Evolutionary conservation across 371 early-diverging fungal species (phyloP).

Genomic region (Rhizopus arrhizus): DNA sequence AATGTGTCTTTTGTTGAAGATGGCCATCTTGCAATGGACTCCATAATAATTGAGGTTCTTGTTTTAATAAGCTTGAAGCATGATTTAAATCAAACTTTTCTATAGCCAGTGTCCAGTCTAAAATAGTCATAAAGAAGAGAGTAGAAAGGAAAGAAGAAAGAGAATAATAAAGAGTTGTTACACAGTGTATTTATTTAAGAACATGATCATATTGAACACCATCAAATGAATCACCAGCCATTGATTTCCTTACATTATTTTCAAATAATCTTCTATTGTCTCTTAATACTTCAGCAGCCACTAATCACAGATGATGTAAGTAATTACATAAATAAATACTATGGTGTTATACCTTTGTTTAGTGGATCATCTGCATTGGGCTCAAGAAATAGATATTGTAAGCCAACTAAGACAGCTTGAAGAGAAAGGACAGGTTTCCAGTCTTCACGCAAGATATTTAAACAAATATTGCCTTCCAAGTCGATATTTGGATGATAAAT

Average conservation of each 20-base stretch:
- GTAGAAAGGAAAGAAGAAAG: too few relatives aligned
- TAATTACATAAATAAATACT: neutral
- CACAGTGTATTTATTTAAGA: neutral
- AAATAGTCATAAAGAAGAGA: too few relatives aligned
- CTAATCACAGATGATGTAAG: constrained; percentile 30
- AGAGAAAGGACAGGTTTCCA: constrained; percentile 99
- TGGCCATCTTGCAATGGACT: constrained; percentile 29
- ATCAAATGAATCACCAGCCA: constrained; percentile 72
- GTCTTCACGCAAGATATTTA: constrained; percentile 98
- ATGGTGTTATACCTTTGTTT: constrained; percentile 74
- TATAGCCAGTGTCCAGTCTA: constrained; percentile 41
- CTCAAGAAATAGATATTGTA: constrained; percentile 95
- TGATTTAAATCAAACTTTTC: constrained; percentile 27
- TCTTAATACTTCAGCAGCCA: constrained; percentile 79
- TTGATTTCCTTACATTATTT: constrained; percentile 66
- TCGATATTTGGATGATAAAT: constrained; percentile 99
- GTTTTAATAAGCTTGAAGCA: constrained; percentile 19
- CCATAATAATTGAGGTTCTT: constrained; percentile 40
- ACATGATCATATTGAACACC: constrained; percentile 71
- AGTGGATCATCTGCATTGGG: constrained; percentile 99
- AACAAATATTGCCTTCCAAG: constrained; percentile 95
- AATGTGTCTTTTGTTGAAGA: constrained; percentile 8
- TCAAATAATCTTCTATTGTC: constrained; percentile 68
- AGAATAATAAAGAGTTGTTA: neutral
- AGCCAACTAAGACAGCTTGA: constrained; percentile 93